Conservation (phyloP, 805 yeast species). For the Naumovozyma castellii region DNA sequence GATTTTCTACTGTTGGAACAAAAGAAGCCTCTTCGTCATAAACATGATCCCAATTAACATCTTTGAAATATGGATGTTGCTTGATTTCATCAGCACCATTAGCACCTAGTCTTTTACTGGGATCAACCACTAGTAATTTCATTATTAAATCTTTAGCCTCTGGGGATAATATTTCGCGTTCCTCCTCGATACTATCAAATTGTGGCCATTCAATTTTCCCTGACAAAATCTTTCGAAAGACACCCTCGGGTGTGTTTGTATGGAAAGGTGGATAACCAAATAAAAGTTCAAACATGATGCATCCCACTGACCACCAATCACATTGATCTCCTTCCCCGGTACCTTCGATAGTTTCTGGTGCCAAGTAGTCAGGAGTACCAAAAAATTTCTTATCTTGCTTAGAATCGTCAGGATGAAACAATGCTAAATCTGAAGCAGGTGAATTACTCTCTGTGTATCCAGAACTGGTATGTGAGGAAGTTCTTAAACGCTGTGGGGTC, state of each 20-base stretch:
- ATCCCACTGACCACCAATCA: conserved; percentile 95
- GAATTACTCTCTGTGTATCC: background rate
- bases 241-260: conserved; percentile 66
- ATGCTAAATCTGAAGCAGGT: conserved; percentile 39
- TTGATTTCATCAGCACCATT: conserved; percentile 73
- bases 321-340: conserved; percentile 63
- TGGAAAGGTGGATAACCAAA: conserved; percentile 95
- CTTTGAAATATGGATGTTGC: conserved; percentile 66
- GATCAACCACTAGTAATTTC: conserved; percentile 53
- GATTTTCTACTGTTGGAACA: conserved; percentile 68
- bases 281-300: conserved; percentile 83
- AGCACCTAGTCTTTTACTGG: conserved; percentile 61
- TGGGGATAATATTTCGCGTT: conserved; percentile 46
- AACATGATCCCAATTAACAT: conserved; percentile 64
- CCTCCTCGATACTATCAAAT: conserved; percentile 40
- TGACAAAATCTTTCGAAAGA: conserved; percentile 69
- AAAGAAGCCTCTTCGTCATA: conserved; percentile 70
- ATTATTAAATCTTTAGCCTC: conserved; percentile 68
- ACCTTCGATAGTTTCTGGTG: conserved; percentile 92
- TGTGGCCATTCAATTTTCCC: conserved; percentile 82
- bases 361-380: conserved; percentile 96
- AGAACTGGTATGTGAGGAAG: background rate
- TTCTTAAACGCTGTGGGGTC: conserved; percentile 3
- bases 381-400: conserved; percentile 58
- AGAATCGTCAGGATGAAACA: conserved; percentile 63